These are phyloP conservation scores for Podospora appendiculata DNA, from an alignment of 495 filamentous ascomycete genomes.

Conservation along the genomic window DNA sequence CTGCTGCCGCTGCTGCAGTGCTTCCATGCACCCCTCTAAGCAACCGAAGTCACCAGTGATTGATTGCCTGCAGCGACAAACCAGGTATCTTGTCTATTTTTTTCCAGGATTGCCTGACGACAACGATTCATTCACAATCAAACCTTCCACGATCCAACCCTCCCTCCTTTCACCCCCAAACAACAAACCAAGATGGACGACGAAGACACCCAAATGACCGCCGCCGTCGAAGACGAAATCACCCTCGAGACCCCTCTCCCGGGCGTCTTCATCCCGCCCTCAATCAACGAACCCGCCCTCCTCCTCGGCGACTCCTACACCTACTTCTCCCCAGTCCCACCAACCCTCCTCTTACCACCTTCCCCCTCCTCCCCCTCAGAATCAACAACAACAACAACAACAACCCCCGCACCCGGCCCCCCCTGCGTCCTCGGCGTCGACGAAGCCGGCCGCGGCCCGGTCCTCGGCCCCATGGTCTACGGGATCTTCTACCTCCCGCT, in stretches of 20 bases:
- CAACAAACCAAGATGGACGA: constrained; percentile 33
- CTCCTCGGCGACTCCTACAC: constrained; percentile 71
- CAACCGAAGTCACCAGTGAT: too few species aligned
- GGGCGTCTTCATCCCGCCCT: constrained; percentile 70
- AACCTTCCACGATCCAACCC: neutral
- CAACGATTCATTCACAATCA: neutral
- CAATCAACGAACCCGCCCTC: constrained; percentile 54
- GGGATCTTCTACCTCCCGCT: constrained; percentile 78
- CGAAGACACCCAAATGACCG: constrained; percentile 33
- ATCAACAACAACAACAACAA: constrained; percentile 34
- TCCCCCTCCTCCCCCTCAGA: constrained; percentile 17
- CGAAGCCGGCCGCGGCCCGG: constrained; percentile 91
- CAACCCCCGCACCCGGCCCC: constrained; percentile 16
- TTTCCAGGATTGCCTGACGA: neutral
- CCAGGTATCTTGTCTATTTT: neutral
- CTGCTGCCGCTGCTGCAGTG: neutral
- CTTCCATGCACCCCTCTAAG: neutral
- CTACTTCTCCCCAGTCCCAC: constrained; percentile 69
- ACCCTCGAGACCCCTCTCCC: constrained; percentile 48
- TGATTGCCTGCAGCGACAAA: neutral
- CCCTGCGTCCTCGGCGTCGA: constrained; percentile 69
- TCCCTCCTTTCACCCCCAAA: neutral
- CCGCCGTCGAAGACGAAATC: constrained; percentile 25
- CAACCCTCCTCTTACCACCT: constrained; percentile 33
- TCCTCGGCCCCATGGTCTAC: constrained; percentile 97